Percentiles rank a stretch among this genome's conserved stretches.
Conservation (phyloP, 768 basidiomycete genomes). For the Russula griseocarnosa region DNA sequence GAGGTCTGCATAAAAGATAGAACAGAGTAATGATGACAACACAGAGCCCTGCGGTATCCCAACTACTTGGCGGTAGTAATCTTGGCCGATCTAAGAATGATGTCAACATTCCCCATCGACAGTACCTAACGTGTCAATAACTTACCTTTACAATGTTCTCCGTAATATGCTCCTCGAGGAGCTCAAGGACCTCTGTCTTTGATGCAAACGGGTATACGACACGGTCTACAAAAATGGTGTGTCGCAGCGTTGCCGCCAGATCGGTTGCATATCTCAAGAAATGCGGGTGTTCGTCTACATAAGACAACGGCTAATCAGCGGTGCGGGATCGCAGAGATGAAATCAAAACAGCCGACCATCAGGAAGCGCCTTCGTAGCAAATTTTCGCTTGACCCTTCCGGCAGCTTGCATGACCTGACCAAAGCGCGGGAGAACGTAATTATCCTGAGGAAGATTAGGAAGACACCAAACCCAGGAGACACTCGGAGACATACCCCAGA, state of each 20-base stretch:
- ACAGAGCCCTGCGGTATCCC: slow-evolving; percentile 98
- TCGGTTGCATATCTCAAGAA: slow-evolving; percentile 68
- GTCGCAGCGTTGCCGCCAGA: slow-evolving; percentile 60
- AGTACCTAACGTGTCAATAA: not conserved
- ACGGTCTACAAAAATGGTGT: slow-evolving; percentile 85
- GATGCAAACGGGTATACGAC: slow-evolving; percentile 55
- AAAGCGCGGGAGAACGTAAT: slow-evolving; percentile 67
- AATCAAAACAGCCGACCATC: slow-evolving; percentile 46
- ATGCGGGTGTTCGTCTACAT: slow-evolving; percentile 66
- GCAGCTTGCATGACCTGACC: slow-evolving; percentile 57
- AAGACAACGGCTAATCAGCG: not conserved
- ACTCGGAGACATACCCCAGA: slow-evolving; percentile 49
- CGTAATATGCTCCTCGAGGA: slow-evolving; percentile 86
- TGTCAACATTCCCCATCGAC: not conserved
- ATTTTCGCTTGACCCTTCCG: slow-evolving; percentile 55
- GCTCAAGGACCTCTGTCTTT: slow-evolving; percentile 57
- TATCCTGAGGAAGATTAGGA: slow-evolving; percentile 46
- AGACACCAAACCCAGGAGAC: not conserved
- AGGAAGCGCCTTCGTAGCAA: slow-evolving; percentile 58
- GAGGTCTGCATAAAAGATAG: slow-evolving; percentile 91
- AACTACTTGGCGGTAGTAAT: slow-evolving; percentile 81
- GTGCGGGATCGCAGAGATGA: not conserved
- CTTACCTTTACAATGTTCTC: slow-evolving; percentile 87
- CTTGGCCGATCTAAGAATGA: slow-evolving; percentile 60
- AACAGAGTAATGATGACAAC: slow-evolving; percentile 90